Conservation (phyloP, 1,284 basidiomycete genomes). For the Tilletia setariae region DNA sequence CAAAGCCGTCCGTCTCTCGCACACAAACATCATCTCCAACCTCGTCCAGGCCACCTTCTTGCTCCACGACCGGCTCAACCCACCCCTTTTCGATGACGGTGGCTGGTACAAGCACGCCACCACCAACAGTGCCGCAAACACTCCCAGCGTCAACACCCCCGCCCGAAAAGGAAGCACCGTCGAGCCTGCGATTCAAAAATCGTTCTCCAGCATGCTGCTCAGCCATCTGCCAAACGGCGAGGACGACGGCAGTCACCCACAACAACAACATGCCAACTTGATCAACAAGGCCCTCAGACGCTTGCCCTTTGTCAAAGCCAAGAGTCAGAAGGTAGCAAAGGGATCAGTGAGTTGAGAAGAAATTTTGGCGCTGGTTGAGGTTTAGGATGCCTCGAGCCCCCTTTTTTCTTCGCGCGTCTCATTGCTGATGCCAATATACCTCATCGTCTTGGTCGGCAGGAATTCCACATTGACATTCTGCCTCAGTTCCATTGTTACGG, state of each 20-base stretch:
- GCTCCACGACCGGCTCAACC: conserved; percentile 44
- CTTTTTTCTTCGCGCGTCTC: too few species aligned
- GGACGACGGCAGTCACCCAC: too few species aligned
- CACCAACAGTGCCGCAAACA: conserved; percentile 21
- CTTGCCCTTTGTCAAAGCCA: conserved; percentile 5
- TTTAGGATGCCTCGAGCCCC: too few species aligned
- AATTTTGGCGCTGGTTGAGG: background rate
- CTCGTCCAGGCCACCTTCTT: conserved; percentile 45
- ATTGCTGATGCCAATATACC: too few species aligned
- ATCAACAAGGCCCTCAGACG: conserved; percentile 2
- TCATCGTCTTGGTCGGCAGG: too few species aligned
- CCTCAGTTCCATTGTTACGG: conserved; percentile 54
- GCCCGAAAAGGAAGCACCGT: background rate
- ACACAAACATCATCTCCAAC: conserved; percentile 47
- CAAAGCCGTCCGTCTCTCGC: conserved; percentile 50
- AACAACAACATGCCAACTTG: background rate
- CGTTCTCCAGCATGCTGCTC: too few species aligned
- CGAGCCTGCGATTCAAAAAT: too few species aligned
- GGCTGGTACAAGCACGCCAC: conserved; percentile 34
- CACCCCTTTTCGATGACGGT: conserved; percentile 37
- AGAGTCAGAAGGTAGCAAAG: conserved; percentile 7
- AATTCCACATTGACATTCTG: conserved; percentile 48
- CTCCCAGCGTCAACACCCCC: conserved; percentile 15
- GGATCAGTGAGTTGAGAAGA: background rate
- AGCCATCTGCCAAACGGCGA: too few species aligned